Conservation (phyloP, 441 rosid species). For the Populus trichocarpa region DNA sequence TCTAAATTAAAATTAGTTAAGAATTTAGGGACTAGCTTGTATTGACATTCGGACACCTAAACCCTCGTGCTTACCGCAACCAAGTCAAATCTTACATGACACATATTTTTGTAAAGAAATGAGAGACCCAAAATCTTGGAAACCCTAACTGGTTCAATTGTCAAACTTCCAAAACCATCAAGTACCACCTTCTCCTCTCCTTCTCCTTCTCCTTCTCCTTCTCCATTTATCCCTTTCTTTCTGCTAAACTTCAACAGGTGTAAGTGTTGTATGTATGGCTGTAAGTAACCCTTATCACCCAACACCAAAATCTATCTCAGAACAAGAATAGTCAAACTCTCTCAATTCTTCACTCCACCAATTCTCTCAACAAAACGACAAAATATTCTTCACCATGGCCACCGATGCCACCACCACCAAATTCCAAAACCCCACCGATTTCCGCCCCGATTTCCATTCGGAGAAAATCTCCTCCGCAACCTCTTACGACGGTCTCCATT, state of each 20-base stretch:
- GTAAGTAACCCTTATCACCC: not conserved
- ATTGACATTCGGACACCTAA: not conserved
- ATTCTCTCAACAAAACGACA: not conserved
- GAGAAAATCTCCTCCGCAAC: constrained; percentile 24
- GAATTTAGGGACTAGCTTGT: not conserved
- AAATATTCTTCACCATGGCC: constrained; percentile 42
- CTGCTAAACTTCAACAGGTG: not conserved
- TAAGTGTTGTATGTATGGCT: not conserved
- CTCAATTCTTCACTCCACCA: not conserved
- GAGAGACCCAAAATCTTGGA: constrained; percentile 12
- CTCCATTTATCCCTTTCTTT: not conserved
- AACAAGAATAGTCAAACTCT: not conserved
- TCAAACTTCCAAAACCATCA: constrained; percentile 6
- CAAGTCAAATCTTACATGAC: not conserved
- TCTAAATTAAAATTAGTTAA: not conserved
- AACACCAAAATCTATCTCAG: not conserved
- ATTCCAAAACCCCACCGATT: constrained; percentile 56
- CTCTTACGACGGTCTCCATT: constrained; percentile 63
- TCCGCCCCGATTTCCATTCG: constrained; percentile 39
- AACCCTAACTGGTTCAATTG: constrained; percentile 1
- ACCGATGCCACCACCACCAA: constrained; percentile 63
- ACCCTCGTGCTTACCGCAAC: not conserved
- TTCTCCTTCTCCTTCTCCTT: not conserved
- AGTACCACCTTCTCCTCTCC: not conserved
- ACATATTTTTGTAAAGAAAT: not conserved